Evolutionary conservation across 2,329 filamentous ascomycete genomes (phyloP).

Genomic region (Colletotrichum acutatum): DNA sequence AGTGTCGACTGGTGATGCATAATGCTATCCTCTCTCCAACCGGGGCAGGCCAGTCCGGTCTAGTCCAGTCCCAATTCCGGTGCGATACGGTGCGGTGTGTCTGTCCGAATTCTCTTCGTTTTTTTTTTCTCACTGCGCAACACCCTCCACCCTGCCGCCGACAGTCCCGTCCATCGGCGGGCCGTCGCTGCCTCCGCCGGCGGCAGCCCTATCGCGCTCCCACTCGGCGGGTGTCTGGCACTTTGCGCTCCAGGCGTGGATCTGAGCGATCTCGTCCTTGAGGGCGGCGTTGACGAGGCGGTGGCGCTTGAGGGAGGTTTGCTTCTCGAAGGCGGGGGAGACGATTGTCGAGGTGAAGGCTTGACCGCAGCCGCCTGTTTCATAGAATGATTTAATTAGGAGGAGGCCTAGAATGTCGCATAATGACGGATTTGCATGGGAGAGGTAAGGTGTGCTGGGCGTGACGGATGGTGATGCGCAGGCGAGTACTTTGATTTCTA

Average conservation of each 20-base stretch:
- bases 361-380: constrained; percentile 63
- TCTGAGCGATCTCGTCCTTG: constrained; percentile 87
- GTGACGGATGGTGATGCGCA: constrained; percentile 21
- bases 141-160: constrained; percentile 54
- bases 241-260: constrained; percentile 95
- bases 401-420: too few species aligned
- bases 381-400: too few species aligned
- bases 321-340: constrained; percentile 75
- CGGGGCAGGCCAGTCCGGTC: neutral
- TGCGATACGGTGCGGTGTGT: too few species aligned
- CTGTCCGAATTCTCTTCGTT: too few species aligned
- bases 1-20: neutral
- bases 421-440: neutral
- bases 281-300: constrained; percentile 85
- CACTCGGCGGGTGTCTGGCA: constrained; percentile 94
- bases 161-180: constrained; percentile 58
- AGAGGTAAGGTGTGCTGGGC: neutral
- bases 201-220: constrained; percentile 68
- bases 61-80: neutral
- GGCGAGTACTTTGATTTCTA: constrained; percentile 4
- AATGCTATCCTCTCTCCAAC: neutral
- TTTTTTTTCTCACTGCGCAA: constrained; percentile 31
- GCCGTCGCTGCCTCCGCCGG: constrained; percentile 40
- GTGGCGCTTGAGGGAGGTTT: constrained; percentile 84
- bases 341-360: constrained; percentile 70